phyloP scores from a whole-genome alignment of 148 eudicot genomes.

The Limonium bicolor region DNA sequence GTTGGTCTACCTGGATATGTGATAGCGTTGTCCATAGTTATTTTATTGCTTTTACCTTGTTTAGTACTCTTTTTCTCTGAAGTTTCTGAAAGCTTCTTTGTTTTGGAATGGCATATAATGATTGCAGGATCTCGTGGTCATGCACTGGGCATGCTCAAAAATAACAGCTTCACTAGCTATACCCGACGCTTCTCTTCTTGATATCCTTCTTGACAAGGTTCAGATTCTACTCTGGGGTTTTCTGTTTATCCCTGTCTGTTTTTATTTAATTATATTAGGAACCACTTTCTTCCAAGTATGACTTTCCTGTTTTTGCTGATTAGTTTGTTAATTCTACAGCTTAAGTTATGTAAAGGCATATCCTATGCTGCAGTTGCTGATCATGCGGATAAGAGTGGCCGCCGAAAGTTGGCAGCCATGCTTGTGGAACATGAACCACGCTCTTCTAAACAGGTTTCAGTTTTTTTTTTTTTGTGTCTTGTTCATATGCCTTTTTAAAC shows the following conservation, averaged over 20 bases:
- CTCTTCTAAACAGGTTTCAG: constrained; percentile 74
- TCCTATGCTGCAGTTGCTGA: constrained; percentile 98
- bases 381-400: constrained; percentile 87
- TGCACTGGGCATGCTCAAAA: constrained; percentile 97
- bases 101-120: constrained; percentile 4
- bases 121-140: constrained; percentile 73
- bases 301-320: constrained; percentile 1
- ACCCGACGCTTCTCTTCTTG: constrained; percentile 70
- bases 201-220: constrained; percentile 76
- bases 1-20: too few species aligned
- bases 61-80: too few species aligned
- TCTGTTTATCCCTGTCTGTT: too few species aligned
- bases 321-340: constrained; percentile 25
- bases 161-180: constrained; percentile 57
- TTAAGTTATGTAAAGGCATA: constrained; percentile 81
- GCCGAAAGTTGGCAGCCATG: constrained; percentile 91
- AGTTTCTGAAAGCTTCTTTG: too few species aligned
- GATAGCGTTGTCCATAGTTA: too few species aligned
- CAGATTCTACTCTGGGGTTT: neutral
- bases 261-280: too few species aligned
- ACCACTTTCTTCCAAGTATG: neutral
- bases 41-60: too few species aligned
- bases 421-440: constrained; percentile 95
- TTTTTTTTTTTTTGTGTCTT: constrained; percentile 4
- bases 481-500: too few species aligned